Conservation (phyloP, 495 filamentous ascomycete genomes). For the Penicillium samsonianum region DNA sequence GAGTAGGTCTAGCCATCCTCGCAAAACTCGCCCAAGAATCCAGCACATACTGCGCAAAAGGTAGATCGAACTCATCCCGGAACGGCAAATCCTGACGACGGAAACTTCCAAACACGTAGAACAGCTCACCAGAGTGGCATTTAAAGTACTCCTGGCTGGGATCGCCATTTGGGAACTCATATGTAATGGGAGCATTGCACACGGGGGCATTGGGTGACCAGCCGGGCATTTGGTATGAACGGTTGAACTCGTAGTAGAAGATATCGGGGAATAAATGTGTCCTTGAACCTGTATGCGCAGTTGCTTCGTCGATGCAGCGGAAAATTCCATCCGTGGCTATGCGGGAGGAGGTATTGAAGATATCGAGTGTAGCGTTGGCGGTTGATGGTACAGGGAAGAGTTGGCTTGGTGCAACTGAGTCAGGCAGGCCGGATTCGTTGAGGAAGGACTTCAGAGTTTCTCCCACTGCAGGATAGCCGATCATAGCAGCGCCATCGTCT, state of each 20-base stretch:
- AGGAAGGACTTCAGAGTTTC: constrained; percentile 19
- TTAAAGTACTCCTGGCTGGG: constrained; percentile 32
- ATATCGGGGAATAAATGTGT: constrained; percentile 27
- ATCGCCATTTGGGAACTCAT: constrained; percentile 24
- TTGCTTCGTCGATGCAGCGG: constrained; percentile 32
- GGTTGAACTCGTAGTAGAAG: constrained; percentile 34
- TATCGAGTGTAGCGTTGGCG: constrained; percentile 26
- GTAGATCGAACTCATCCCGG: constrained; percentile 28
- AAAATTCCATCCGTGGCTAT: constrained; percentile 31
- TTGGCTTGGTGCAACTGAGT: constrained; percentile 13
- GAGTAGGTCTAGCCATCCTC: constrained; percentile 22
- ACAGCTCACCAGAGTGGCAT: constrained; percentile 32
- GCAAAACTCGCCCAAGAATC: constrained; percentile 34
- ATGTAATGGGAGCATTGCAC: constrained; percentile 26
- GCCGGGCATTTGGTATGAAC: constrained; percentile 30
- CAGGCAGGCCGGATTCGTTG: constrained; percentile 11
- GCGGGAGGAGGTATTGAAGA: constrained; percentile 30
- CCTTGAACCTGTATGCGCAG: constrained; percentile 21
- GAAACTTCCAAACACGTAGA: constrained; percentile 29
- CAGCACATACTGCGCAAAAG: constrained; percentile 29
- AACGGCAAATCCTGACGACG: constrained; percentile 20
- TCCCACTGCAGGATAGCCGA: constrained; percentile 20
- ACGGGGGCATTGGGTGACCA: constrained; percentile 29
- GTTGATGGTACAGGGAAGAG: constrained; percentile 22
- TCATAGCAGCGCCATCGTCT: constrained; percentile 31